phyloP scores from a whole-genome alignment of 2,329 filamentous ascomycete species.

The Thelonectria blattea region DNA sequence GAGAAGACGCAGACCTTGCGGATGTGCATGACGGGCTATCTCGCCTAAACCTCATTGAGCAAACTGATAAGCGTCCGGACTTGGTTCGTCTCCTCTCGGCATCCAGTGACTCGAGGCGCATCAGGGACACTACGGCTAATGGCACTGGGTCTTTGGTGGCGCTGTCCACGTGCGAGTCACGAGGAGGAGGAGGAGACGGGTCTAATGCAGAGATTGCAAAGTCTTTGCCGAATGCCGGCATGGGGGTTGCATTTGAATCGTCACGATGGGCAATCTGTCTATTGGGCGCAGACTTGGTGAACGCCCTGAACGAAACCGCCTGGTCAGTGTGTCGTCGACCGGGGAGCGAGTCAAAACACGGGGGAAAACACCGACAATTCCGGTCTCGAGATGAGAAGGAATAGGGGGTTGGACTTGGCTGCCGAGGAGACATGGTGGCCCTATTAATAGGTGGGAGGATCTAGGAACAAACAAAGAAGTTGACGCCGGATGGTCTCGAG shows the following conservation, averaged over 20 bases:
- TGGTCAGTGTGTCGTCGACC: neutral
- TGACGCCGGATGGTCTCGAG: neutral
- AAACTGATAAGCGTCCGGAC: slow-evolving; percentile 18
- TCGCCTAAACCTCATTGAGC: slow-evolving; percentile 11
- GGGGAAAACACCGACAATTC: neutral
- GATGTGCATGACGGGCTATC: slow-evolving; percentile 7
- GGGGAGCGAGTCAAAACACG: neutral
- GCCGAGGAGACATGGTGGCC: neutral
- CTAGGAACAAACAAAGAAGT: neutral
- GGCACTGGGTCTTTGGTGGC: slow-evolving; percentile 7
- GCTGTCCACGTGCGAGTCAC: neutral
- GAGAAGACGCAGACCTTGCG: slow-evolving; percentile 14
- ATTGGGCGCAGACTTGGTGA: neutral
- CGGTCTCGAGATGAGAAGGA: neutral
- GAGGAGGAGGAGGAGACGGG: slow-evolving; percentile 3
- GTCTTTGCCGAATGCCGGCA: slow-evolving; percentile 2
- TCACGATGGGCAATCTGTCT: neutral
- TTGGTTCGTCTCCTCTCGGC: slow-evolving; percentile 18
- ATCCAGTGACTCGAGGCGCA: neutral
- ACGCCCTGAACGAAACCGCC: neutral
- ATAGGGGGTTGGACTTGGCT: neutral
- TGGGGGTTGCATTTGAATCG: neutral
- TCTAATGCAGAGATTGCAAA: neutral
- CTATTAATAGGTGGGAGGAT: neutral
- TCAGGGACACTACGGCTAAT: neutral